These are phyloP conservation scores for Ascochyta viciae-villosae DNA, from an alignment of 2,329 filamentous ascomycete genomes.

Conservation along the genomic window DNA sequence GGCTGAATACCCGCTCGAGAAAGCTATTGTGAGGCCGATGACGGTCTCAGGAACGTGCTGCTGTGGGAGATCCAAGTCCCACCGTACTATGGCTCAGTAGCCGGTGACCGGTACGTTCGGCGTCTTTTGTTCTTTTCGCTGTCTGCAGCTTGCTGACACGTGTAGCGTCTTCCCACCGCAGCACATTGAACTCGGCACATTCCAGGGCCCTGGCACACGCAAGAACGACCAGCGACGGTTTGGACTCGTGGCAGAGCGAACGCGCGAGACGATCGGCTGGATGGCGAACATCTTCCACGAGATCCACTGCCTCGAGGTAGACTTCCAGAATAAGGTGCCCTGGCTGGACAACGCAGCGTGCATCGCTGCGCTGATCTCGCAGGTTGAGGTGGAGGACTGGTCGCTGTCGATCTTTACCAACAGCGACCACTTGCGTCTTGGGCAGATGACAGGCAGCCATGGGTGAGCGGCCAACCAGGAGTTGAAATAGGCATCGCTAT, in stretches of 20 bases:
- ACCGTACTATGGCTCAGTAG: not conserved
- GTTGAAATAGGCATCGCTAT: too few relatives aligned
- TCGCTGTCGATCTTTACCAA: not conserved
- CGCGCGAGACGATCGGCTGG: not conserved
- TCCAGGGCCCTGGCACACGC: constrained; percentile 25
- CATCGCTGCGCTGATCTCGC: not conserved
- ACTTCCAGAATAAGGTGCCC: not conserved
- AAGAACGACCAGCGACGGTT: constrained; percentile 19
- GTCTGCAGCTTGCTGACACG: constrained; percentile 8
- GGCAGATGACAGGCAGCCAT: too few relatives aligned
- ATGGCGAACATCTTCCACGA: not conserved
- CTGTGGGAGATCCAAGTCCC: constrained; percentile 27
- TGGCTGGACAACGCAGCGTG: not conserved
- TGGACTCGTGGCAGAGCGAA: not conserved
- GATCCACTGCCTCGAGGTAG: not conserved
- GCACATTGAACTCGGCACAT: constrained; percentile 26
- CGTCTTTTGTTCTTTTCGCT: not conserved
- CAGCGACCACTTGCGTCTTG: too few relatives aligned
- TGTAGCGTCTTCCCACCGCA: constrained; percentile 28
- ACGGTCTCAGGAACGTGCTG: constrained; percentile 20
- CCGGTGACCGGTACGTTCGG: not conserved
- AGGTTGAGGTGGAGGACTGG: not conserved
- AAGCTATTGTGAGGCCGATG: constrained; percentile 20
- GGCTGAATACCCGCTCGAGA: too few relatives aligned
- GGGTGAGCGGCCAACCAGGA: too few relatives aligned